Percentiles rank a stretch among this genome's conserved stretches.
Evolutionary conservation across 2,329 filamentous ascomycete genomes (phyloP).

Genomic region (Trichoderma guizhouense): DNA sequence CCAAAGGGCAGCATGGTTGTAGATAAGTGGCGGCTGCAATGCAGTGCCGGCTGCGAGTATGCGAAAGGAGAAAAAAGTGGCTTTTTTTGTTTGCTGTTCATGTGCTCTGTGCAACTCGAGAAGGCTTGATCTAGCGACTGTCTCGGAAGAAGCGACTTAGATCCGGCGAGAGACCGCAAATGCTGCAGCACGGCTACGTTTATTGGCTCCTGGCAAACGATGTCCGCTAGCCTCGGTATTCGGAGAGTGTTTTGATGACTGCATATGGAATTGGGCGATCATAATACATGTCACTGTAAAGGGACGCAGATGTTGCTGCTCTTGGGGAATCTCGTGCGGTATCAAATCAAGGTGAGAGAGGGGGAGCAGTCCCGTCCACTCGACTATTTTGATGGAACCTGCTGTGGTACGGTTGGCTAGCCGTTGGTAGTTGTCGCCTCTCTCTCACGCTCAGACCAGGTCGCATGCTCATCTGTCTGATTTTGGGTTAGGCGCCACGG

Average conservation of each 20-base stretch:
- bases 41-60: background rate
- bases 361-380: background rate
- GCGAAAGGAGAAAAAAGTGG: background rate
- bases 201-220: background rate
- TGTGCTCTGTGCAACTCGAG: background rate
- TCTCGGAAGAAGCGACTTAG: conserved; percentile 10
- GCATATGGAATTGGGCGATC: background rate
- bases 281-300: background rate
- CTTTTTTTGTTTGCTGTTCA: background rate
- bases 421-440: background rate
- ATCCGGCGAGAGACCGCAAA: conserved; percentile 1
- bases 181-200: background rate
- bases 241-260: background rate
- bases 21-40: background rate
- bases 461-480: background rate
- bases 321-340: background rate
- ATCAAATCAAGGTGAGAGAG: background rate
- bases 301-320: background rate
- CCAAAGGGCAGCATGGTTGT: background rate
- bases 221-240: background rate
- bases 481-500: background rate
- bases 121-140: conserved; percentile 10
- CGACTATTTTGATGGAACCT: background rate
- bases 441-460: background rate
- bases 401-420: background rate